A percentile compares a stretch with the other conserved stretches of the same genome.
These are phyloP conservation scores for Mycena galericulata DNA, from an alignment of 768 basidiomycete genomes.

Conservation along the genomic window DNA sequence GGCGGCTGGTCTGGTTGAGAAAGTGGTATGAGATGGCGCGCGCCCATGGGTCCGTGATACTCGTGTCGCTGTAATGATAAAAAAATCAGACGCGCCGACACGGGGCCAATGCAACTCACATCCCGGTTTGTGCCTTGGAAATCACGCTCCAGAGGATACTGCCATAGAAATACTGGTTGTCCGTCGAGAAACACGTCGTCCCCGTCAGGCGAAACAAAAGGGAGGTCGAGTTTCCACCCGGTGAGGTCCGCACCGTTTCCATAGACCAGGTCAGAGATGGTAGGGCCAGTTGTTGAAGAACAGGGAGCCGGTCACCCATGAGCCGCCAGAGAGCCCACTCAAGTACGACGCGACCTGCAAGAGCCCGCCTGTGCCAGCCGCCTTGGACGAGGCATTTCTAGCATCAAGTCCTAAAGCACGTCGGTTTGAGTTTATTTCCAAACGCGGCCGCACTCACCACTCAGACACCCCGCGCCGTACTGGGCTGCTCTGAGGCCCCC, in stretches of 20 bases:
- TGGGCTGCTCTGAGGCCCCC: constrained; percentile 78
- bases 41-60: constrained; percentile 72
- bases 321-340: constrained; percentile 77
- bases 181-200: constrained; percentile 54
- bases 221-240: constrained; percentile 70
- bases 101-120: constrained; percentile 53
- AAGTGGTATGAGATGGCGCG: constrained; percentile 82
- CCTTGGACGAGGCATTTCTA: constrained; percentile 67
- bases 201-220: constrained; percentile 68
- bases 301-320: constrained; percentile 76
- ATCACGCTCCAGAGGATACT: constrained; percentile 66
- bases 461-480: constrained; percentile 70
- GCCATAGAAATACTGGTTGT: constrained; percentile 66
- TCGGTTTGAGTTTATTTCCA: too few relatives aligned
- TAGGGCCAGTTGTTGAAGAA: constrained; percentile 74
- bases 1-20: constrained; percentile 69
- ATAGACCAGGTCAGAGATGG: constrained; percentile 65
- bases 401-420: constrained; percentile 61
- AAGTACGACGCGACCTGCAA: constrained; percentile 80
- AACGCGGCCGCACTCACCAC: constrained; percentile 39
- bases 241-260: constrained; percentile 60
- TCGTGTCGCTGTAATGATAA: constrained; percentile 62
- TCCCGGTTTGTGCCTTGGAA: constrained; percentile 64
- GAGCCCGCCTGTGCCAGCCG: constrained; percentile 73
- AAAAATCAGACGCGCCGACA: background rate